Conservation (phyloP, 805 yeast species). For the Candida sanyiensis region DNA sequence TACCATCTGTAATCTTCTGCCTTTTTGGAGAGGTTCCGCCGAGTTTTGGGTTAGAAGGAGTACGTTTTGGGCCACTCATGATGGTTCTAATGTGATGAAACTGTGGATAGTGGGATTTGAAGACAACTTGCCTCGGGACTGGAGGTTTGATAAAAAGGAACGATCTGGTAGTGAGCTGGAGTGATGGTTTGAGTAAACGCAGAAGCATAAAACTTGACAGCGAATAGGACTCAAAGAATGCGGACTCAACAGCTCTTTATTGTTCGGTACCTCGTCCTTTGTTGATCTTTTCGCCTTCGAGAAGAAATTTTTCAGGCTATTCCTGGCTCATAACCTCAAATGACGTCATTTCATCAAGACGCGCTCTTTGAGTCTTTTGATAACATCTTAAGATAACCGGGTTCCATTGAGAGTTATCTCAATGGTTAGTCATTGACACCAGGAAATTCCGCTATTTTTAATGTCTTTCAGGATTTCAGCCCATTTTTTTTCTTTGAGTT, state of each 20-base stretch:
- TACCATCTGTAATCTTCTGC: not conserved
- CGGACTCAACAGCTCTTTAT: not conserved
- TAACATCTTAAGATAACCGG: too few relatives aligned
- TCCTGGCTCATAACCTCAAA: not conserved
- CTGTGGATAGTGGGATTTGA: not conserved
- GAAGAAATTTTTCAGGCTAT: not conserved
- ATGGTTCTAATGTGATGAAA: not conserved
- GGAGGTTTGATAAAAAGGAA: not conserved
- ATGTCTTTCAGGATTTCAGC: too few relatives aligned
- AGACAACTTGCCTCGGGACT: not conserved
- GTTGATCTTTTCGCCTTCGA: not conserved
- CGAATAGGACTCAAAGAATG: not conserved
- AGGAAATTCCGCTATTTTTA: too few relatives aligned
- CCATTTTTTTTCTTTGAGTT: too few relatives aligned
- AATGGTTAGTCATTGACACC: too few relatives aligned
- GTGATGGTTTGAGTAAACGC: not conserved
- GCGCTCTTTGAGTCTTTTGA: too few relatives aligned
- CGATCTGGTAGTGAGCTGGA: not conserved
- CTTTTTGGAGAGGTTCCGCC: not conserved
- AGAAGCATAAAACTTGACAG: not conserved
- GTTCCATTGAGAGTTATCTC: too few relatives aligned
- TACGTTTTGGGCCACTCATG: constrained; percentile 1
- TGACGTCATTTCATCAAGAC: not conserved
- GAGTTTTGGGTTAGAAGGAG: not conserved
- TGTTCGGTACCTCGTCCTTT: not conserved